Evolutionary conservation across 306 rosid species (phyloP), one percentile per base, ranked within the genome.

Genomic region (Prunus padus): DNA sequence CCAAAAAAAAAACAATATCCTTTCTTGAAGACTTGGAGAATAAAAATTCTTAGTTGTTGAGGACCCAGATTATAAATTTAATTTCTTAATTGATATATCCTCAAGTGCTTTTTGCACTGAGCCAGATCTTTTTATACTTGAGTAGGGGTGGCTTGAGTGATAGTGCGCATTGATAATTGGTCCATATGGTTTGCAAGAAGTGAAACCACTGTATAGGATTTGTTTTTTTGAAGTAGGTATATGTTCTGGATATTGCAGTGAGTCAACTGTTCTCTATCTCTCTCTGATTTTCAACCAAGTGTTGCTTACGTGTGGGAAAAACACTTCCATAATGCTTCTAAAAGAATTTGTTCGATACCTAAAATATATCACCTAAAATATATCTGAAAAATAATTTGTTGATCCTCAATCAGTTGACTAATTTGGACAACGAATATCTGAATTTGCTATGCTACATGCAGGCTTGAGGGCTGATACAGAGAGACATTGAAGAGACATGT

Each of bases 391-490:
- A 2, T 20, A 18, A 4, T 26, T 11, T 59, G 8, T 69, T 46
- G 49, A 59, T n/a, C 3, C n/a, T 28, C 68, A 44, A 59, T 44
- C 31, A 26, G 4, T 64, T 65, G 67, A 54, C 66, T 66, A 72
- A 45, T 44, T 52, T n/a, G 69, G 65, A 19, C 56, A 44, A 71
- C 8, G 54, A 25, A 22, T 61, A 57, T 80, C 11, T 78, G 61
- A 56, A 64, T 61, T n/a, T 33, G 60, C 40, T 69, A 69, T 78
- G 76, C 79, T 42, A 72, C 55, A 28, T 77, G 85, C 91, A 95
- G 98, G 98, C 81, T 82, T 86, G 84, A 87, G 92, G 84, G 86
- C 72, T 67, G 85, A 82, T 25, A 89, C 75, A 1, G 97, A 87
- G 87, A 86, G 69, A 25, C 83, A 14, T 90, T 67, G 79, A 73